Base-by-base conservation (phyloP, 2,329 filamentous ascomycete genomes). In the Hypoxylon sp. region DNA sequence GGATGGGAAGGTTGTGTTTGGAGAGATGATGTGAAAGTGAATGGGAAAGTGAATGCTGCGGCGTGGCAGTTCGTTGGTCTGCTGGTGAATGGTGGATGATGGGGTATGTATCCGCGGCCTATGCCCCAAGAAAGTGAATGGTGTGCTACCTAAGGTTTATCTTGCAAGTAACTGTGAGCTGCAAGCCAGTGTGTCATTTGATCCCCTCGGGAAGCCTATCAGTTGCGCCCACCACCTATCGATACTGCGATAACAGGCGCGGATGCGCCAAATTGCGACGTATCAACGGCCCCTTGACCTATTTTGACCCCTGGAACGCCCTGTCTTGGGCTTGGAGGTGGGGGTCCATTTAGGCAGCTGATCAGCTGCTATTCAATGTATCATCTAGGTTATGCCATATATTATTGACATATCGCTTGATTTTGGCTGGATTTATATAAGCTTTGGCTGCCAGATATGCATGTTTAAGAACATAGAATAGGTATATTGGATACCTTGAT, bases 181-280 rank as follows among this genome's bases (percentile, higher is more conserved):
- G 55, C 62, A 56, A 43, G 41, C 24, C 56, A 61, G 62, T 67
- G 64, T 70, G 66, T 70, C 68, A 70, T 70, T 70, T 67, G 66
- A 69, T 64, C 66, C 66, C 41, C 34, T 41, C n/a, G 39, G 46
- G 48, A 59, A 43, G 54, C 68, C 65, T 67, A 68, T 68, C 68
- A 64, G 57, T 56, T 51, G 13, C 55, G 67, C 67, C 68, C 62
- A 60, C 54, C 15, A 50, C 19, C 56, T 67, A 69, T 67, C 67
- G 64, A 65, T 67, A 65, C 55, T n/a, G 41, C 63, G 63, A 65
- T 65, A 68, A 59, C 63, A 64, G 19, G 24, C 13, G 55, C 32
- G 10, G 53, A 44, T 57, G 39, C 60, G 48, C 66, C 50, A 60
- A 62, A 62, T 52, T 50, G 43, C 58, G 30, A 41, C 56, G 51